A percentile compares a stretch with the other conserved stretches of the same genome.
These are phyloP conservation scores for Bolboschoenoplectus hybrid DNA, from an alignment of 202 grass and related monocot genomes.

Conservation along the genomic window DNA sequence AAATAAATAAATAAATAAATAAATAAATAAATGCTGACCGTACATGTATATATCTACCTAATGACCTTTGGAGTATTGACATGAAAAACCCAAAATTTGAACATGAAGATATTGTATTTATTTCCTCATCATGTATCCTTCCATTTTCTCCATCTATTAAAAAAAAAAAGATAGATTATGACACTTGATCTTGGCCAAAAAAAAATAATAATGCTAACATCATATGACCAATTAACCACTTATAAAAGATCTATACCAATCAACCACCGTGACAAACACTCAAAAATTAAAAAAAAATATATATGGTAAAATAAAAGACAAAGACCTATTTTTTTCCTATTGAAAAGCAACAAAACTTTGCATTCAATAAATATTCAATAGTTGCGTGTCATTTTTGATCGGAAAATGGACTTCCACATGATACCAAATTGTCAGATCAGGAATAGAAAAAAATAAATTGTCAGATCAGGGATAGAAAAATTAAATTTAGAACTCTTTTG, in stretches of 20 bases:
- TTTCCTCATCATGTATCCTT: neutral
- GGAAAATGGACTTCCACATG: conserved; percentile 28
- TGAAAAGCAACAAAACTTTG: conserved; percentile 27
- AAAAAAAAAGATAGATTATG: neutral
- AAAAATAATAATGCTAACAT: neutral
- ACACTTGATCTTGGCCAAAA: conserved; percentile 26
- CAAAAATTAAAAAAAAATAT: neutral
- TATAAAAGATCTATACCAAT: neutral
- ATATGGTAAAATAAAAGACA: neutral
- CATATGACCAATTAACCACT: conserved; percentile 20
- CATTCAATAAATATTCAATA: conserved; percentile 28
- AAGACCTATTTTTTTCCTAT: conserved; percentile 10
- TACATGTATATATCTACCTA: neutral
- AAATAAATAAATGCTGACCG: neutral
- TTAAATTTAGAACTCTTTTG: conserved; percentile 7
- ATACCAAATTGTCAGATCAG: conserved; percentile 9
- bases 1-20: too few species aligned
- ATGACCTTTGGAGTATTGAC: neutral
- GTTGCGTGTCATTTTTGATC: conserved; percentile 24
- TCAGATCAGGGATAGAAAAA: conserved; percentile 5
- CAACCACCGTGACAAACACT: conserved; percentile 28
- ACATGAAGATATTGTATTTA: neutral
- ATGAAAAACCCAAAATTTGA: neutral
- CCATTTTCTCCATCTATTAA: conserved; percentile 13
- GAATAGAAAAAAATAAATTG: neutral